phyloP scores from a whole-genome alignment of 208 protist genomes.

The Leishmania aethiopica region DNA sequence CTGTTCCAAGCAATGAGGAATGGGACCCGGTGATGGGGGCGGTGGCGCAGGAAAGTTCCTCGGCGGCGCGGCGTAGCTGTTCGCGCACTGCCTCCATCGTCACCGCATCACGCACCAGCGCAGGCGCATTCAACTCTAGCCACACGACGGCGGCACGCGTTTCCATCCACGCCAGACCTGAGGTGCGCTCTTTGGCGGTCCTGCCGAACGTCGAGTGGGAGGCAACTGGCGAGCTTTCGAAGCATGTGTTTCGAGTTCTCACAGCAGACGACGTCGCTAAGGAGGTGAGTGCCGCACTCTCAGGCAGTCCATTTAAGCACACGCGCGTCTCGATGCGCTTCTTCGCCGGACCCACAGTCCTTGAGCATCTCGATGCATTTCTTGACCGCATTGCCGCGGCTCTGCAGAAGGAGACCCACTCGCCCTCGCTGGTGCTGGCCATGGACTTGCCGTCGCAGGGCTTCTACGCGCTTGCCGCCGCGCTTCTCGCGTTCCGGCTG shows the following conservation, averaged over 20 bases:
- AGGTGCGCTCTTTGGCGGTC: not conserved
- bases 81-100: not conserved
- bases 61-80: not conserved
- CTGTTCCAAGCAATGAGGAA: not conserved
- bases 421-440: constrained; percentile 18
- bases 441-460: constrained; percentile 15
- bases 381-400: constrained; percentile 5
- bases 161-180: not conserved
- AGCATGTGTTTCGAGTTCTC: constrained; percentile 1
- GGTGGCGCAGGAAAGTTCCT: constrained; percentile 8
- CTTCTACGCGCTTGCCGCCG: constrained; percentile 30
- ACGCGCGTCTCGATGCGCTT: constrained; percentile 11
- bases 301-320: constrained; percentile 4
- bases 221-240: not conserved
- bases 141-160: not conserved
- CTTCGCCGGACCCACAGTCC: constrained; percentile 3
- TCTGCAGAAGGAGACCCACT: not conserved
- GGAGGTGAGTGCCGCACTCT: constrained; percentile 8
- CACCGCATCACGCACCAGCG: not conserved
- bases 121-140: not conserved
- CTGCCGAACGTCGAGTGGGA: not conserved
- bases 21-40: constrained; percentile 18
- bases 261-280: constrained; percentile 19
- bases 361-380: constrained; percentile 14
- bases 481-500: constrained; percentile 23